These are phyloP conservation scores for Saturnispora halmiae DNA, from an alignment of 805 yeast genomes.

Conservation along the genomic window DNA sequence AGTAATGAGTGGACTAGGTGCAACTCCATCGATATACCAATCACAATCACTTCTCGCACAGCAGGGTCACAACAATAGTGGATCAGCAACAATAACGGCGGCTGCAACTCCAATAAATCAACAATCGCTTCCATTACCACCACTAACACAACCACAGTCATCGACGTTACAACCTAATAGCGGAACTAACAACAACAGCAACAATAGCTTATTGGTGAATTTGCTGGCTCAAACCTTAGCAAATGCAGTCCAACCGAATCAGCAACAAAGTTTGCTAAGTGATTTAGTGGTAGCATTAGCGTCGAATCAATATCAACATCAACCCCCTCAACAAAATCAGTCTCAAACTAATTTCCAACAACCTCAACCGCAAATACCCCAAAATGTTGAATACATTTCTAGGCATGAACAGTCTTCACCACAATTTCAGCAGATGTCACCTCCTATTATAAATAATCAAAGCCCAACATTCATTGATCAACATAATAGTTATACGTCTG, in stretches of 20 bases:
- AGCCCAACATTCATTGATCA: too few species aligned
- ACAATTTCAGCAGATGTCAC: constrained; percentile 31
- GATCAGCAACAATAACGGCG: constrained; percentile 5
- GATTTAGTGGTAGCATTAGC: constrained; percentile 8
- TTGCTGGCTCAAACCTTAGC: constrained; percentile 12
- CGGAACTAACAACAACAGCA: constrained; percentile 9
- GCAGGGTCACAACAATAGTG: constrained; percentile 4
- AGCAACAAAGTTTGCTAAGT: constrained; percentile 7
- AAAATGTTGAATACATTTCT: not conserved
- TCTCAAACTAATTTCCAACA: constrained; percentile 7
- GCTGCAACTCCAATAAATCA: constrained; percentile 2
- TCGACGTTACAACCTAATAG: constrained; percentile 1
- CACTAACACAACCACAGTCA: too few species aligned
- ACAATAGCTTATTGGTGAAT: constrained; percentile 11
- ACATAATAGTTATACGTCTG: too few species aligned
- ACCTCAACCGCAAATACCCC: constrained; percentile 3
- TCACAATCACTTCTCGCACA: constrained; percentile 4
- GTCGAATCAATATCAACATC: constrained; percentile 7
- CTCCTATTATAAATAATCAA: not conserved
- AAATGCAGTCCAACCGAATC: constrained; percentile 12
- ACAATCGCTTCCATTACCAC: too few species aligned
- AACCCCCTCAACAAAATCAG: constrained; percentile 2
- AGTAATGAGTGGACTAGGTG: constrained; percentile 2
- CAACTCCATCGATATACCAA: constrained; percentile 4
- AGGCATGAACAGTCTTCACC: constrained; percentile 28